phyloP scores from a whole-genome alignment of 2,329 filamentous ascomycete genomes.

The Tolypocladium pustulatum region DNA sequence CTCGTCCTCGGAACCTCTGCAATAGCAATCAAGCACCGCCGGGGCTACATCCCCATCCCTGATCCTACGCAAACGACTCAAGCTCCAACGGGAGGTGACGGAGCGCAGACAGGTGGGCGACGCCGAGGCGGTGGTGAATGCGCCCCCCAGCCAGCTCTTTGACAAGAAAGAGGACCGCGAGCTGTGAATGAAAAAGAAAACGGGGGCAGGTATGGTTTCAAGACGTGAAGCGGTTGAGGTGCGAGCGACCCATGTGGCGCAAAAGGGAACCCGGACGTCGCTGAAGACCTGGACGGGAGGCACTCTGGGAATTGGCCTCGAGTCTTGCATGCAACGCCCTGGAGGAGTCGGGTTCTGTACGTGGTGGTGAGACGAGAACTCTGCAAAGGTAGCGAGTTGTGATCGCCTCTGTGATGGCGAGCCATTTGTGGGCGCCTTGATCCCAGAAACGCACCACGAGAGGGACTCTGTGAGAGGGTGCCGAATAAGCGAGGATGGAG shows the following conservation, averaged over 20 bases:
- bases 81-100: constrained; percentile 58
- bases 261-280: neutral
- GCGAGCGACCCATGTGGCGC: neutral
- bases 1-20: constrained; percentile 88
- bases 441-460: neutral
- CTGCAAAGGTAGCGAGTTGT: neutral
- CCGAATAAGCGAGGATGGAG: no score
- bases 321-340: neutral
- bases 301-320: neutral
- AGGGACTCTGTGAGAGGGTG: neutral
- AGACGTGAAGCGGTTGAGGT: neutral
- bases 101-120: constrained; percentile 88
- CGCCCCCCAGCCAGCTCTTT: constrained; percentile 19
- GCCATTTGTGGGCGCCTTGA: no score
- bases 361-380: neutral
- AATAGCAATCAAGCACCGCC: constrained; percentile 67
- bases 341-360: neutral
- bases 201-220: neutral
- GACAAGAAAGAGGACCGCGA: constrained; percentile 21
- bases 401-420: neutral
- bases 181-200: constrained; percentile 21
- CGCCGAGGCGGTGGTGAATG: constrained; percentile 64
- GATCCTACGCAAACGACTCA: constrained; percentile 54
- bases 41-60: constrained; percentile 21
- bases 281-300: neutral